Base-by-base conservation (phyloP, 345 rosid genomes). In the Viola odorata region DNA sequence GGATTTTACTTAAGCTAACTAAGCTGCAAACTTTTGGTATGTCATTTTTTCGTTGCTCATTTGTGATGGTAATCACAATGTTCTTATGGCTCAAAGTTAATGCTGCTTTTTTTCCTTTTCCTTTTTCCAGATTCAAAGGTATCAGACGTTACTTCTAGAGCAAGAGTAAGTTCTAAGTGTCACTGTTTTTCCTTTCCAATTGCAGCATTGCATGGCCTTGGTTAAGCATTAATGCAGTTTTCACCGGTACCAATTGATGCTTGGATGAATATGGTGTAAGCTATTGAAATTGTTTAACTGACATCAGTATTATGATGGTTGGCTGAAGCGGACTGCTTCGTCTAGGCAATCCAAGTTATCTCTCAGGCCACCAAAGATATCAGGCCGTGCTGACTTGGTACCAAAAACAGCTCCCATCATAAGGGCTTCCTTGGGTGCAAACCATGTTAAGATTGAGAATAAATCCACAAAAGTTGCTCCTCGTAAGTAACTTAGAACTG, bases 391-490 rank as follows among this genome's bases (percentile, higher is more conserved):
- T 39, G 69, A 16, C 54, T 47, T 47, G 14, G 57, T 49, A n/a
- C 51, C 67, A n/a, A 39, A 45, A 23, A 23, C 32, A 45, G 61
- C 56, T 71, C 67, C 65, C 37, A 36, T 13, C 58, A 71, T 44
- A 55, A 72, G 69, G 38, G 71, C 71, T 16, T 57, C 77, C 39
- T 40, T 45, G n/a, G 55, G 73, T 62, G 39, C 72, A 63, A 78
- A 44, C 13, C 62, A 54, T 50, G 55, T 47, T 44, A 69, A 67
- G 60, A 10, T 49, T 55, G 80, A 66, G 51, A 58, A 57, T 37
- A 69, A 58, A 59, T 23, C 51, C 53, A 53, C 75, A 61, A 74
- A 64, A 56, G 50, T 53, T 61, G 63, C 71, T 36, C 58, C 55
- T 6, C 76, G 82, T 77, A 66, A 67, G 55, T 16, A 9, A 13